Conservation (phyloP, 2,329 filamentous ascomycete species). For the Paecilomyces niveus region DNA sequence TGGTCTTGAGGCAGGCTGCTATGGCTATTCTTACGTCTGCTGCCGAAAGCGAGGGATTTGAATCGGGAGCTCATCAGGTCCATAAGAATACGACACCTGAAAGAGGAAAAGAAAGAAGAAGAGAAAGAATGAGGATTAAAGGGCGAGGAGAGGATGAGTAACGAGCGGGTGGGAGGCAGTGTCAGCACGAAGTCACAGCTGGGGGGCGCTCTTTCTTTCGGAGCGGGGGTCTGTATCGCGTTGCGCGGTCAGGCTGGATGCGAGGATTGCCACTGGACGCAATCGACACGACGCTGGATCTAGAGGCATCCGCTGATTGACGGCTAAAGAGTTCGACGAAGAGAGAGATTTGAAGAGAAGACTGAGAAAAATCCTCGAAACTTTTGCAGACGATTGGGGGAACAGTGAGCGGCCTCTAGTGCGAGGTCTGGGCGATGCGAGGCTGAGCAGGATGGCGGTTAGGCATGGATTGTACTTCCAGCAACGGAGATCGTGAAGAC, state of each 20-base stretch:
- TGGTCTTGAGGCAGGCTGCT: slow-evolving; percentile 26
- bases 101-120: slow-evolving; percentile 7
- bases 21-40: slow-evolving; percentile 46
- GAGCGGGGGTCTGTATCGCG: background rate
- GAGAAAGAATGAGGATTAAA: slow-evolving; percentile 6
- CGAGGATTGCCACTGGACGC: background rate
- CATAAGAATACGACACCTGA: slow-evolving; percentile 20
- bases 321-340: background rate
- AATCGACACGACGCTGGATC: background rate
- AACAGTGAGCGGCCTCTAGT: background rate
- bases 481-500: background rate
- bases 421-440: background rate
- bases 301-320: background rate
- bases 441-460: background rate
- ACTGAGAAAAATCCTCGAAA: background rate
- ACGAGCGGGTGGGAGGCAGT: background rate
- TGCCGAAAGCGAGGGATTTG: slow-evolving; percentile 43
- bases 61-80: slow-evolving; percentile 47
- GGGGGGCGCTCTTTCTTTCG: background rate
- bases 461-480: background rate
- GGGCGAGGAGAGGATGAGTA: slow-evolving; percentile 3
- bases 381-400: background rate
- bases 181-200: background rate
- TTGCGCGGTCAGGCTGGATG: background rate
- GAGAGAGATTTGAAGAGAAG: background rate